These are phyloP conservation scores for Dichotomocladium elegans DNA, from an alignment of 371 early-diverging fungal genomes.

Conservation along the genomic window DNA sequence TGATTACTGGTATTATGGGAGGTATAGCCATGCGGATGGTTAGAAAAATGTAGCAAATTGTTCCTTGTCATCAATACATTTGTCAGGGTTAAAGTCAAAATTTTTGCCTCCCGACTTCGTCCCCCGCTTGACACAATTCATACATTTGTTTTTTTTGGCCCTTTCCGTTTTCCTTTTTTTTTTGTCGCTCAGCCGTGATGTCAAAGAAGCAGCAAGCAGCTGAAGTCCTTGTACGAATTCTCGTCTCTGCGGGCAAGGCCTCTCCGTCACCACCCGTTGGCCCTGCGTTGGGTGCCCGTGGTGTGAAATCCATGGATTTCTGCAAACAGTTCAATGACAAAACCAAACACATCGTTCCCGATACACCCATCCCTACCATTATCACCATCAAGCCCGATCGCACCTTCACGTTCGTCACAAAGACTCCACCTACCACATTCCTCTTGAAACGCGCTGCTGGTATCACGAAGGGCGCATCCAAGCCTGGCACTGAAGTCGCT, in stretches of 20 bases:
- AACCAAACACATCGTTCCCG: constrained; percentile 80
- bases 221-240: constrained; percentile 54
- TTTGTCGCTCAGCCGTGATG: too few relatives aligned
- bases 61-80: too few relatives aligned
- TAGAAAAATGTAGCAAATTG: too few relatives aligned
- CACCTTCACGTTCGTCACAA: constrained; percentile 84
- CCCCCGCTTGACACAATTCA: too few relatives aligned
- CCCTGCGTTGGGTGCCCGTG: constrained; percentile 95
- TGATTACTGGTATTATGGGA: too few relatives aligned
- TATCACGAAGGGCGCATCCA: constrained; percentile 80
- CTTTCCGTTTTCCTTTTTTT: neutral
- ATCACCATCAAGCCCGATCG: constrained; percentile 90
- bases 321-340: constrained; percentile 97
- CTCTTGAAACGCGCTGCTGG: constrained; percentile 90
- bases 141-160: neutral
- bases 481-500: constrained; percentile 72
- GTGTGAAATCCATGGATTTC: constrained; percentile 98
- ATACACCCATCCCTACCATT: constrained; percentile 82
- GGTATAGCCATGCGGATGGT: too few relatives aligned
- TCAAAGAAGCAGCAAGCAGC: constrained; percentile 51
- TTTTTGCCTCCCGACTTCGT: too few relatives aligned
- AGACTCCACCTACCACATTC: constrained; percentile 89
- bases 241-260: constrained; percentile 88
- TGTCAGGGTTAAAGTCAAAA: too few relatives aligned
- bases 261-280: constrained; percentile 96